phyloP scores from a whole-genome alignment of 2,329 filamentous ascomycete genomes.

The Chaetomium globosum region DNA sequence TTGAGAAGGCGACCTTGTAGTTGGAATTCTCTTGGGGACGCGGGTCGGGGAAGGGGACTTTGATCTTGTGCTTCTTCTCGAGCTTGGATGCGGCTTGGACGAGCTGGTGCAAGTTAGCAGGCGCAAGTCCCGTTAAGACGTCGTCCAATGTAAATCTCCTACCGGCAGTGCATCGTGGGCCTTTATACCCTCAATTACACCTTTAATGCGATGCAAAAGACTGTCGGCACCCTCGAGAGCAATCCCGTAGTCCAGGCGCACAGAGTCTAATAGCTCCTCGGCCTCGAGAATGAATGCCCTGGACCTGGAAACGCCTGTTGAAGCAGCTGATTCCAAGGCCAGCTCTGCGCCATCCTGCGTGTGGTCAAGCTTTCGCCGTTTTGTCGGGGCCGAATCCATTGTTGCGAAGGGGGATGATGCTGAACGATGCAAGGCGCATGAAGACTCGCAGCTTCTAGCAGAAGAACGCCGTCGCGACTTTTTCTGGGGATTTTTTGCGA shows the following conservation, averaged over 20 bases:
- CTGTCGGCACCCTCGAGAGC: slow-evolving; percentile 53
- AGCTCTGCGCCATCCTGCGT: slow-evolving; percentile 30
- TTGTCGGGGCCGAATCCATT: slow-evolving; percentile 42
- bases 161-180: slow-evolving; percentile 56
- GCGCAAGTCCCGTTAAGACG: neutral
- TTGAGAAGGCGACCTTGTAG: slow-evolving; percentile 78
- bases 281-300: slow-evolving; percentile 63
- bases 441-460: neutral
- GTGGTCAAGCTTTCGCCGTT: slow-evolving; percentile 43
- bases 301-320: slow-evolving; percentile 43
- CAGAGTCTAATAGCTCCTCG: slow-evolving; percentile 60
- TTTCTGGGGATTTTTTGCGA: slow-evolving; percentile 27
- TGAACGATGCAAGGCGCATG: slow-evolving; percentile 3
- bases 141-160: slow-evolving; percentile 34
- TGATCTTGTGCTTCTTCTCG: slow-evolving; percentile 67
- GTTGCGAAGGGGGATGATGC: slow-evolving; percentile 12
- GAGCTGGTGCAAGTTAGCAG: slow-evolving; percentile 53
- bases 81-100: slow-evolving; percentile 67
- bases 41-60: slow-evolving; percentile 84
- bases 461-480: slow-evolving; percentile 23
- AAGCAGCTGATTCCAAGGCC: slow-evolving; percentile 38
- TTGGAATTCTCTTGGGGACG: slow-evolving; percentile 73
- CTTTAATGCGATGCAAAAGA: slow-evolving; percentile 56
- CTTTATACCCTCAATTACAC: slow-evolving; percentile 54
- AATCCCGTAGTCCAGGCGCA: slow-evolving; percentile 55